A percentile compares a stretch with the other conserved stretches of the same genome.
Evolutionary conservation across 768 basidiomycete genomes (phyloP).

Genomic region (Boletellus emodensis): DNA sequence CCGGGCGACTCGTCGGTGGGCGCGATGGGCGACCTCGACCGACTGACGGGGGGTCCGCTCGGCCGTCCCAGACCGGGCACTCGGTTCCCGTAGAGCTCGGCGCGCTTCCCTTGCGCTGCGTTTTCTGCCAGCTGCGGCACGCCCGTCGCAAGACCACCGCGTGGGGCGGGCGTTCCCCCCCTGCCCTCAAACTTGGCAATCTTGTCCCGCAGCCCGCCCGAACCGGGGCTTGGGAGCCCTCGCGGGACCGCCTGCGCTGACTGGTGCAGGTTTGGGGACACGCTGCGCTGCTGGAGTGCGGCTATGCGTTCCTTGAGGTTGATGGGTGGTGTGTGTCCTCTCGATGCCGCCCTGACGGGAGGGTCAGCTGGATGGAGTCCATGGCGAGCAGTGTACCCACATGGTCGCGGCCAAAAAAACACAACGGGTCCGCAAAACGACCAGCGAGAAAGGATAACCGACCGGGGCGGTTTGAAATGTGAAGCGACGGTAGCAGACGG

Average conservation of each 20-base stretch:
- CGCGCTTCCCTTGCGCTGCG: constrained; percentile 46
- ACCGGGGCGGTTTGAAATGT: constrained; percentile 17
- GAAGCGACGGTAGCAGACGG: constrained; percentile 6
- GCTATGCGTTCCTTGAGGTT: constrained; percentile 84
- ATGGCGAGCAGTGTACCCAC: constrained; percentile 13
- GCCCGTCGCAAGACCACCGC: constrained; percentile 68
- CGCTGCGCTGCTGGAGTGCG: constrained; percentile 62
- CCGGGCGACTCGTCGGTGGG: constrained; percentile 13
- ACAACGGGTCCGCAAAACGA: constrained; percentile 15
- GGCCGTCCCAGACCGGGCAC: constrained; percentile 38
- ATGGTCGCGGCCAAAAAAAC: constrained; percentile 14
- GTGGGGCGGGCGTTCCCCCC: constrained; percentile 71
- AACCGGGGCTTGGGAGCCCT: constrained; percentile 23
- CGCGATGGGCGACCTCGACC: constrained; percentile 16
- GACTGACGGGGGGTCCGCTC: constrained; percentile 15
- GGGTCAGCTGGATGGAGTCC: constrained; percentile 13
- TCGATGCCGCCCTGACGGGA: constrained; percentile 24
- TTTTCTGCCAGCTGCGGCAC: constrained; percentile 52
- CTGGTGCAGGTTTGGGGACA: constrained; percentile 28
- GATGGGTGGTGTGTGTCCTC: constrained; percentile 28
- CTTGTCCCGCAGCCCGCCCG: constrained; percentile 51
- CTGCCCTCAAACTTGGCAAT: constrained; percentile 80
- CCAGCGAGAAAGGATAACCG: constrained; percentile 19
- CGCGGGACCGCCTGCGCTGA: constrained; percentile 32
- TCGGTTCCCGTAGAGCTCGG: constrained; percentile 74